Base-by-base conservation (phyloP, 2,329 filamentous ascomycete species). In the Thelonectria discophora region DNA sequence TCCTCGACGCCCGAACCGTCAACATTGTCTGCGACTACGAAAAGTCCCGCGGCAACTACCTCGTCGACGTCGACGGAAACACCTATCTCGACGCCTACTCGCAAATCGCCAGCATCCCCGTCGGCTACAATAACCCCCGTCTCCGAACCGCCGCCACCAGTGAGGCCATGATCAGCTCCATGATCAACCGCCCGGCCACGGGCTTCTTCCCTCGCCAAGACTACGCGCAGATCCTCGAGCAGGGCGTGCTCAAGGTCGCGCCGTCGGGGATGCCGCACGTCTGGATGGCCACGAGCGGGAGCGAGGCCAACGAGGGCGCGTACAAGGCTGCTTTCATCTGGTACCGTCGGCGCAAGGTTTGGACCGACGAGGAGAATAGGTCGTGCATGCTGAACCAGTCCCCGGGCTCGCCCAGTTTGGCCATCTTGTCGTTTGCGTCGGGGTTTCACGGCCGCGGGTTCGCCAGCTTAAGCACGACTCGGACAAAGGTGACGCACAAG, bases 251-350 rank as follows among this genome's bases (percentile, higher is more conserved):
- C 69, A 88, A 86, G 72, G 92, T 91, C 40, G 92, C 93, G 0
- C 93, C 93, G 63, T 90, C 90, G 2, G 76, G 93, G 92, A 45
- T 81, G 94, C 65, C 81, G 92, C 82, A 91, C 96, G 92, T 97
- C 69, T 96, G 95, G 82, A 97, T 93, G 15, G 92, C 90, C 65
- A 90, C 92, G 82, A 88, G 92, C 52, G 93, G 93, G 63, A 94
- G 92, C 17, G 93, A 97, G 73, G 93, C 93, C 78, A 97, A 97
- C 80, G 93, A 97, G 81, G 90, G 91, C 21, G 93, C 93, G 48
- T 97, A 92, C 86, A 97, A 97, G 81, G 93, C 93, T 13, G 93
- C 93, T 53, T 97, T 97, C 81, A 97, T 97, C 88, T 95, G 90
- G 85, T 88, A 89, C 73, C 88, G 91, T 40, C 90, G 92, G 77